These are phyloP conservation scores for Quercus phellos DNA, from an alignment of 331 rosid genomes.

Conservation along the genomic window DNA sequence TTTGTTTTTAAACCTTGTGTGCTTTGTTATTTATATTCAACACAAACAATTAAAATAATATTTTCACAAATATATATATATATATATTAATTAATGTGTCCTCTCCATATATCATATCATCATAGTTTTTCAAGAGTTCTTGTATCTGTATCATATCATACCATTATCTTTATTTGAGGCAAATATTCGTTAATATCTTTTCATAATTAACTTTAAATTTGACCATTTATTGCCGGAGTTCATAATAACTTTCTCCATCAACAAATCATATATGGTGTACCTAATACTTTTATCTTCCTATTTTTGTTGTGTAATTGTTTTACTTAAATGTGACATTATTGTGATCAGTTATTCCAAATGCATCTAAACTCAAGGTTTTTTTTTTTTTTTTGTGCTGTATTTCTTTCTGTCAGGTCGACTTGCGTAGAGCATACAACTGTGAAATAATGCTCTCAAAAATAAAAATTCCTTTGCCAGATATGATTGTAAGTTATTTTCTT, in stretches of 20 bases:
- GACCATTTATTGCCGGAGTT: not conserved
- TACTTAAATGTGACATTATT: not conserved
- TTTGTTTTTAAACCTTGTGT: too few relatives aligned
- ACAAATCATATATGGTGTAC: not conserved
- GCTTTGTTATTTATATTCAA: too few relatives aligned
- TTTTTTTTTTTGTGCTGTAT: not conserved
- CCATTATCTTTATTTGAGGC: not conserved
- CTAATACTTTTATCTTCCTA: not conserved
- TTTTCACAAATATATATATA: too few relatives aligned
- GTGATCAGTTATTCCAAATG: not conserved
- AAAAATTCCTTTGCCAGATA: constrained; percentile 90
- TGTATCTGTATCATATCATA: too few relatives aligned
- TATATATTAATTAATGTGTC: too few relatives aligned
- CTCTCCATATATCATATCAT: too few relatives aligned
- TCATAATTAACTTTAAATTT: not conserved
- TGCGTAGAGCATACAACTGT: constrained; percentile 96
- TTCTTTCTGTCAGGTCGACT: constrained; percentile 61
- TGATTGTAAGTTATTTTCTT: constrained; percentile 68
- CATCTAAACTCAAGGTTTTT: not conserved
- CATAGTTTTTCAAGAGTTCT: too few relatives aligned
- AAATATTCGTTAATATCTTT: not conserved
- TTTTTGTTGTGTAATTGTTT: not conserved
- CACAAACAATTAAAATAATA: too few relatives aligned
- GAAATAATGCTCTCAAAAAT: constrained; percentile 97
- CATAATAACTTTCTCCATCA: not conserved